Percentiles rank a stretch among this genome's conserved stretches.
These are phyloP conservation scores for Albugo candida DNA, from an alignment of 352 stramenopile genomes.

Conservation along the genomic window DNA sequence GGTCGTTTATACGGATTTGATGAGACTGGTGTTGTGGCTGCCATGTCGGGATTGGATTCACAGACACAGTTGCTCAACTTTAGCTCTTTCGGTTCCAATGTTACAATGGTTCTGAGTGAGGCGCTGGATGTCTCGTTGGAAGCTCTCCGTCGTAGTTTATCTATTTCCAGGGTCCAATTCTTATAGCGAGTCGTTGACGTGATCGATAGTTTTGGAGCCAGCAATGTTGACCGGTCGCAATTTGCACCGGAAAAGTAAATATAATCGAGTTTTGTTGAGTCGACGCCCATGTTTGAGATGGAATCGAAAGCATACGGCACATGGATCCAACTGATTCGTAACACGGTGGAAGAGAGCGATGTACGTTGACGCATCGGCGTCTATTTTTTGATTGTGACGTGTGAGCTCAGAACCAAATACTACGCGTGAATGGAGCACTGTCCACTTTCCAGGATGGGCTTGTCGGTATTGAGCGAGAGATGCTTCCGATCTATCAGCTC, in stretches of 20 bases:
- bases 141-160: constrained; percentile 38
- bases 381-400: neutral
- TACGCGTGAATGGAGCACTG: constrained; percentile 31
- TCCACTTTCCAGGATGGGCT: constrained; percentile 37
- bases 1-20: constrained; percentile 67
- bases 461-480: constrained; percentile 52
- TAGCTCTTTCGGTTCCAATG: constrained; percentile 68
- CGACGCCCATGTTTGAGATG: too few relatives aligned
- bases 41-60: constrained; percentile 65
- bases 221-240: too few relatives aligned
- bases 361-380: constrained; percentile 4
- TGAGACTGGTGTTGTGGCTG: constrained; percentile 68
- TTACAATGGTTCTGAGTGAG: constrained; percentile 65
- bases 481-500: constrained; percentile 71
- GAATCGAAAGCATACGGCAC: too few relatives aligned
- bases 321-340: constrained; percentile 28
- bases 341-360: constrained; percentile 42
- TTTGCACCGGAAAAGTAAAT: neutral
- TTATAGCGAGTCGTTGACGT: too few relatives aligned
- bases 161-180: constrained; percentile 17
- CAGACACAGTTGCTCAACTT: constrained; percentile 74
- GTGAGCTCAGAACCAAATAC: constrained; percentile 27
- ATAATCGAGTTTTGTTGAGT: neutral
- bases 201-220: too few relatives aligned
- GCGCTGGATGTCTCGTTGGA: constrained; percentile 49